Conservation (phyloP, 345 rosid species). For the Syzygium oleosum region DNA sequence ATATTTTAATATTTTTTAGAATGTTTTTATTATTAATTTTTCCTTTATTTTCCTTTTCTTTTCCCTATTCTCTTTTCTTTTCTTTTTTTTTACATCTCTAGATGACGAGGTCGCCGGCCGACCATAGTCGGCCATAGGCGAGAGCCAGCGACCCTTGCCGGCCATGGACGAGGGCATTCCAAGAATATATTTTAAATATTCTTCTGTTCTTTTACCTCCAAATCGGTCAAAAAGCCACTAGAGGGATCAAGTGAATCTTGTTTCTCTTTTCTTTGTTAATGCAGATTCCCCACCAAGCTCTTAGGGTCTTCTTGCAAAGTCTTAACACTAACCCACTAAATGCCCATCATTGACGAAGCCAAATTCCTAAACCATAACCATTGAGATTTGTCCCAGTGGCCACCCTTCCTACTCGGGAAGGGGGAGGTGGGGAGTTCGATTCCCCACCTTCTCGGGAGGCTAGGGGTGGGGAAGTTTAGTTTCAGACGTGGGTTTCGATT, state of each 20-base stretch:
- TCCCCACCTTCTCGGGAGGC: too few species aligned
- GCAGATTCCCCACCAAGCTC: background rate
- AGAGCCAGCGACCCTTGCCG: too few species aligned
- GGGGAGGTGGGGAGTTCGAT: too few species aligned
- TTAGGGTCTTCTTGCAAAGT: background rate
- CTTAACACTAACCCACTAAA: background rate
- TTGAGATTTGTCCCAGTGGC: too few species aligned
- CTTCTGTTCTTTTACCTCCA: background rate
- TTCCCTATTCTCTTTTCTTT: fast-evolving
- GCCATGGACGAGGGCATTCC: too few species aligned
- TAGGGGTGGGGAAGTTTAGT: too few species aligned
- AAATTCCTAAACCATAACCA: background rate
- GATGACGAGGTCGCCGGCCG: too few species aligned
- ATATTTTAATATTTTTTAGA: too few species aligned
- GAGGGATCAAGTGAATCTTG: background rate
- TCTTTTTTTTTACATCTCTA: too few species aligned
- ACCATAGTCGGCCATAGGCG: too few species aligned
- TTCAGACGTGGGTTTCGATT: too few species aligned
- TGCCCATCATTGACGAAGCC: background rate
- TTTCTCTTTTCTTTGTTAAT: background rate
- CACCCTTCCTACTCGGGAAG: too few species aligned
- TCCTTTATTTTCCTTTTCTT: fast-evolving
- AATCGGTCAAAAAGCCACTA: background rate
- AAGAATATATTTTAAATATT: background rate
- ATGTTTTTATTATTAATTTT: background rate